A percentile compares a stretch with the other conserved stretches of the same genome.
Evolutionary conservation across 1,139 yeast genomes (phyloP).

Genomic region (Taphrina deformans): DNA sequence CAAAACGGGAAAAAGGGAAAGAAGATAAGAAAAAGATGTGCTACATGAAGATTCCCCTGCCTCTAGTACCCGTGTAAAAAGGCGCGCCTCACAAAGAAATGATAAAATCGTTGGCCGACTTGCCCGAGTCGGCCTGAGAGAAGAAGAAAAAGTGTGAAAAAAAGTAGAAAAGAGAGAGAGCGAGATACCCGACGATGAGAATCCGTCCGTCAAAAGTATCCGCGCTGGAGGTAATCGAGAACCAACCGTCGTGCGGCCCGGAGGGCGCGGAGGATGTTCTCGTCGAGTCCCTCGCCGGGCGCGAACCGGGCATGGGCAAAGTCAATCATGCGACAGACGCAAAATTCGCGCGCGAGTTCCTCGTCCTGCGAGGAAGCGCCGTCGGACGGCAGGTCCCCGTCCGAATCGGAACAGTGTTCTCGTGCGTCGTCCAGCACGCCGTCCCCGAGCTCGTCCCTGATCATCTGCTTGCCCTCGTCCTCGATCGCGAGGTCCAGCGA

Average conservation of each 20-base stretch:
- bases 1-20: neutral
- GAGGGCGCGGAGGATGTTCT: constrained; percentile 61
- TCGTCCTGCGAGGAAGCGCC: constrained; percentile 13
- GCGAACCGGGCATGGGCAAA: constrained; percentile 80
- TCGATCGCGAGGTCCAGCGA: constrained; percentile 43
- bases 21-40: neutral
- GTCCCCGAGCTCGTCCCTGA: constrained; percentile 39
- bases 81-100: neutral
- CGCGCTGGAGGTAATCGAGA: constrained; percentile 9
- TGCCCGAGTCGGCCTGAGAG: neutral
- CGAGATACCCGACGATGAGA: neutral
- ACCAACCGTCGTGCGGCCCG: constrained; percentile 21
- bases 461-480: constrained; percentile 45
- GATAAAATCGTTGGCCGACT: neutral
- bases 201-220: constrained; percentile 2
- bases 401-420: neutral
- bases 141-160: neutral
- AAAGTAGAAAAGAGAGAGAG: neutral
- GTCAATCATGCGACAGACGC: constrained; percentile 58
- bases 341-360: constrained; percentile 24
- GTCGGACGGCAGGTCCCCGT: constrained; percentile 1
- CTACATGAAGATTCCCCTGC: neutral
- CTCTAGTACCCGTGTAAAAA: neutral
- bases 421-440: neutral
- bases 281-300: constrained; percentile 69